Evolutionary conservation across 768 basidiomycete species (phyloP).

Genomic region (Xanthoconium purpureum): DNA sequence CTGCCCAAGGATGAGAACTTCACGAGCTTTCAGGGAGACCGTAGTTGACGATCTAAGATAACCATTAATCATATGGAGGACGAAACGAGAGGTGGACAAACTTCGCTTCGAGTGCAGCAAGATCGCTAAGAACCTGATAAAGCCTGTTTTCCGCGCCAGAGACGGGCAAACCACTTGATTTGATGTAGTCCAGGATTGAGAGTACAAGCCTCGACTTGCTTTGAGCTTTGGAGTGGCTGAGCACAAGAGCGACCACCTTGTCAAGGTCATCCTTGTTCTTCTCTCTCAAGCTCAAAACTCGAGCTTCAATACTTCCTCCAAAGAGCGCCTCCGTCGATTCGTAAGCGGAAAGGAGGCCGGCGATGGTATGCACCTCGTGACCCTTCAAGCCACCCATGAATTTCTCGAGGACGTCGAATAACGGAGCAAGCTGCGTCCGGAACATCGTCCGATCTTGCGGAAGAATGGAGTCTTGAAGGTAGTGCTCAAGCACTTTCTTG

Average conservation of each 20-base stretch:
- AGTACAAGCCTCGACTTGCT: constrained; percentile 89
- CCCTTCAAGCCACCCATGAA: constrained; percentile 82
- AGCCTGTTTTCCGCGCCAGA: constrained; percentile 72
- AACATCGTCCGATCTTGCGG: constrained; percentile 81
- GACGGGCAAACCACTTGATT: constrained; percentile 71
- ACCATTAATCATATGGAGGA: constrained; percentile 1
- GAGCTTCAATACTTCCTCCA: constrained; percentile 90
- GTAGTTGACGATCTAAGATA: constrained; percentile 74
- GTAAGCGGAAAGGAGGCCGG: constrained; percentile 73
- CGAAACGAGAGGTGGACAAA: constrained; percentile 34
- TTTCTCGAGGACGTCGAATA: constrained; percentile 74
- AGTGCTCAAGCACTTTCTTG: constrained; percentile 83
- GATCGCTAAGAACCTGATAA: constrained; percentile 71
- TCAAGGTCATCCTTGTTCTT: constrained; percentile 91
- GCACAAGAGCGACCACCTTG: constrained; percentile 77
- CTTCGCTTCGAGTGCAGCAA: constrained; percentile 89
- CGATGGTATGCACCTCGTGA: constrained; percentile 79
- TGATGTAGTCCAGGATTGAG: constrained; percentile 85
- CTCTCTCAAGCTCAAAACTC: constrained; percentile 86
- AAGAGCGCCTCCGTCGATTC: constrained; percentile 88
- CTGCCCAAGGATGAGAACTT: constrained; percentile 93
- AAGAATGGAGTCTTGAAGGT: constrained; percentile 75
- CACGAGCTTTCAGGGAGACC: constrained; percentile 92
- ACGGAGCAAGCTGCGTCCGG: constrained; percentile 61
- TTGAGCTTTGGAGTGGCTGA: constrained; percentile 94